A percentile compares a stretch with the other conserved stretches of the same genome.
These are phyloP conservation scores for Fermentozyma sake DNA, from an alignment of 1,139 yeast genomes.

Conservation along the genomic window DNA sequence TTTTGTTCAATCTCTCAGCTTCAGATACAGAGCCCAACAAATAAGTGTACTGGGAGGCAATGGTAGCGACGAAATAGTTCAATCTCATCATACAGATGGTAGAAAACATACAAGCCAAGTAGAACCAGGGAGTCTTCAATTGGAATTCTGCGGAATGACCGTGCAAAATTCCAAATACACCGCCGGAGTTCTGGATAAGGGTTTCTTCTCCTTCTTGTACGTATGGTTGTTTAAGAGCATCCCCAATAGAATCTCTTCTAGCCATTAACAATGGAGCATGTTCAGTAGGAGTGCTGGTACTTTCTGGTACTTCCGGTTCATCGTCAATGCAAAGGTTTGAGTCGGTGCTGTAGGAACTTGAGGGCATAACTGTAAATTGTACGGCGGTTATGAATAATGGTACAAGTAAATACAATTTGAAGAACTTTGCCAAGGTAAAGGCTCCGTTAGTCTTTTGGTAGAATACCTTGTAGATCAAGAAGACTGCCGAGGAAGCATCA, in stretches of 20 bases:
- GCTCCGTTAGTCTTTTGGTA: conserved; percentile 24
- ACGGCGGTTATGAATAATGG: conserved; percentile 37
- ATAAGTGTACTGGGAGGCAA: conserved; percentile 41
- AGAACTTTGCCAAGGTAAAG: conserved; percentile 31
- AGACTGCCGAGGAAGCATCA: conserved; percentile 45
- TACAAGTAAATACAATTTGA: conserved; percentile 33
- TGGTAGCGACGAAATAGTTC: conserved; percentile 45
- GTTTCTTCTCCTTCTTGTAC: conserved; percentile 36
- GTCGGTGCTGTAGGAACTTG: conserved; percentile 36
- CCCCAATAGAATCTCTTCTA: conserved; percentile 43
- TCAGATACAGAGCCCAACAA: conserved; percentile 24
- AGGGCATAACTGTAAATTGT: conserved; percentile 40
- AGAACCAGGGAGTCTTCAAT: conserved; percentile 41
- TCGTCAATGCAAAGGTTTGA: conserved; percentile 22
- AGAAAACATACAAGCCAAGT: conserved; percentile 34
- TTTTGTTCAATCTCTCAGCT: conserved; percentile 30
- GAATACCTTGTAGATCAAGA: conserved; percentile 32
- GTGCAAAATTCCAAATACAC: conserved; percentile 41
- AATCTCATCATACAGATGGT: conserved; percentile 42
- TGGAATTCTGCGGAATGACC: conserved; percentile 40
- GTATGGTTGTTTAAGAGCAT: conserved; percentile 43
- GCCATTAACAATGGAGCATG: conserved; percentile 4
- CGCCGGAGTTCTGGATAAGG: conserved; percentile 33
- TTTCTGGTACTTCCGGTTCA: conserved; percentile 7
- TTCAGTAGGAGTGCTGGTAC: conserved; percentile 11